Evolutionary conservation across 352 stramenopile species (phyloP), one percentile per base, ranked within the genome.

Genomic region (Pythium aphanidermatum): DNA sequence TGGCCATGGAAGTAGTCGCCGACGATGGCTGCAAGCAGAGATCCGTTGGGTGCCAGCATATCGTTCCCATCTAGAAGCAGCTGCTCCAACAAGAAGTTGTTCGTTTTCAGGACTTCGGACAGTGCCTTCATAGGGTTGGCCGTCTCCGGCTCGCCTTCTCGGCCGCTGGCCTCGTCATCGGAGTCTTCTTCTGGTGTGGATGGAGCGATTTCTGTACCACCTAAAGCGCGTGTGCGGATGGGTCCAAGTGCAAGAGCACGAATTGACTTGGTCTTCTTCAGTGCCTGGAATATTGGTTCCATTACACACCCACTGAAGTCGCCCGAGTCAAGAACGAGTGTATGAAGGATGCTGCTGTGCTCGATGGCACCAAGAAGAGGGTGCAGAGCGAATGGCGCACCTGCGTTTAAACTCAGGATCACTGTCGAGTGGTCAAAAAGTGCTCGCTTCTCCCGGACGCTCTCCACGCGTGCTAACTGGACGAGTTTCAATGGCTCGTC

Each of bases 1-100:
- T 72, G 60, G n/a, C 69, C 76, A 46, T 84, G 83, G 55, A 89
- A 89, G 47, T 74, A 89, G 47, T 89, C 76, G 14, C 74, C 70
- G 0, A 89, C 30, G n/a, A 75, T 63, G 0, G 20, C 43, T 7
- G 71, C 74, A 3, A 89, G 23, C 9, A 57, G 45, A 0, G 46
- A 21, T 0, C 65, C 71, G 25, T 83, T 67, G 20, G 42, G 39
- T 7, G 52, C 38, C 7, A 78, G 35, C 25, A 84, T 38, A 10
- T 62, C 33, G 33, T 83, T 86, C 8, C 60, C 57, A 26, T 86
- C 71, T 8, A 89, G 41, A n/a, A 72, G 65, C 19, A 89, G 51
- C 43, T 85, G 61, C 28, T 84, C 69, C 1, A 89, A 60, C 10
- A 82, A 39, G 46, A 86, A 86, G 24, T 76, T 84, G 2, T 63